Base-by-base conservation (phyloP, 805 yeast species). In the Saccharomycopsis synnaedendra region DNA sequence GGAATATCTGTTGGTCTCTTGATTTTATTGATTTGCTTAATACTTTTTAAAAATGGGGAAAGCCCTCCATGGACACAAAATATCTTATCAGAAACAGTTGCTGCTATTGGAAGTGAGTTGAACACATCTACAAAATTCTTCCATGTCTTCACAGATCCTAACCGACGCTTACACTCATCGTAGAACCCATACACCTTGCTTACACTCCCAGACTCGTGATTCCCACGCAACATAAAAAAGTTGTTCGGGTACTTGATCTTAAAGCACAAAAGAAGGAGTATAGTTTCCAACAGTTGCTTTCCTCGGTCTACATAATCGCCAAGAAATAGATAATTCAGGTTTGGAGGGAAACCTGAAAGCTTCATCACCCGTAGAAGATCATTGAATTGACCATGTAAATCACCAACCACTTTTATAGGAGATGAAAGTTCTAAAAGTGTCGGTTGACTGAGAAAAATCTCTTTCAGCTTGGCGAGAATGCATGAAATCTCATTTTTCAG, bases 231-330 rank as follows among this genome's bases (percentile, higher is more conserved):
- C 50, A 93, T 66, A 64, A 90, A 93, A 64, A 93, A 89, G 66
- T 90, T 90, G 60, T 93, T 97, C 0, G 98, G 97, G 59, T 88
- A 90, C 64, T 90, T 90, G 64, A 93, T 89, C 64, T 93, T 93
- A 69, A 87, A 93, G 64, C 97, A 89, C 45, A 93, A 70, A 51
- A 93, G 69, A 43, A 93, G 69, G 52, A 90, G 67, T 28, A 93
- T 88, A 0, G 98, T 93, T 63, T 93, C 98, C 49, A 93, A 68
- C 3, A 94, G 82, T 66, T 93, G 98, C 64, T 93, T 93, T 49
- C 98, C 98, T 56, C 98, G 75, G 67, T 93, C 98, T 43, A 93
- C 98, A 64, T 93, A 93, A 66, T 93, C 98, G 32, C 98, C 98
- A 42, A 93, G 66, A 58, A 93, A 90, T 55, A 93, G 68, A 65